Evolutionary conservation across 106 monocot species (phyloP), one percentile per base, ranked within the genome.

Genomic region (Phalaenopsis aphrodite): DNA sequence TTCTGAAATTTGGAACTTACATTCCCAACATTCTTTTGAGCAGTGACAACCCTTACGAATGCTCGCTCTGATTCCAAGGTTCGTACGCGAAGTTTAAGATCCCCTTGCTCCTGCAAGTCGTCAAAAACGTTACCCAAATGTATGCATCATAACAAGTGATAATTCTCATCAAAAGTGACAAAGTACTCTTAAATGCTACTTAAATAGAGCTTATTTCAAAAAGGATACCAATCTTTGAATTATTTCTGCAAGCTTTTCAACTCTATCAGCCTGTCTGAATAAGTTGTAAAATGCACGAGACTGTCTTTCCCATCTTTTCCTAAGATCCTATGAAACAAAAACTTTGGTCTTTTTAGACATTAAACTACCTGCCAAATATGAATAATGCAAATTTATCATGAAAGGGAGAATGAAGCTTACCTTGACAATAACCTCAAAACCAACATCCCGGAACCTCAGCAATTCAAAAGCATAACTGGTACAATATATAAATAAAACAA

Each of bases 51-150:
- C 87, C 98, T 92, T 81, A 92, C 82, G 76, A 98, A 98, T 69
- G 94, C 88, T 85, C 98, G 90, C 79, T 98, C 98, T 72, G 94
- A 91, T 85, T 98, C 98, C 80, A 98, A 84, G 75, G 87, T 81
- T 75, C 98, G 90, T 8, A 98, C 98, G 45, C 98, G 94, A 30
- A 98, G 91, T 83, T 98, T 98, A 55, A 98, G 89, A 84, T 98
- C 98, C 78, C 98, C 98, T 94, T 98, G 90, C 82, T 98, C 98
- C 98, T 98, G 83, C 74, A 78, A 77, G 74, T 72, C 16, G 17
- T 68, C 21, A 61, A 57, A 71, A 12, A 39, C 39, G 69, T 69
- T 69, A 69, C 61, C 61, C 61, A 69, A 21, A 43, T 46, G 17
- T 39, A 46, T 48, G 24, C 18, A 55, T 0, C 21, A 43, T 57